phyloP scores from a whole-genome alignment of 352 stramenopile species.

The Blastocystis sp. region DNA sequence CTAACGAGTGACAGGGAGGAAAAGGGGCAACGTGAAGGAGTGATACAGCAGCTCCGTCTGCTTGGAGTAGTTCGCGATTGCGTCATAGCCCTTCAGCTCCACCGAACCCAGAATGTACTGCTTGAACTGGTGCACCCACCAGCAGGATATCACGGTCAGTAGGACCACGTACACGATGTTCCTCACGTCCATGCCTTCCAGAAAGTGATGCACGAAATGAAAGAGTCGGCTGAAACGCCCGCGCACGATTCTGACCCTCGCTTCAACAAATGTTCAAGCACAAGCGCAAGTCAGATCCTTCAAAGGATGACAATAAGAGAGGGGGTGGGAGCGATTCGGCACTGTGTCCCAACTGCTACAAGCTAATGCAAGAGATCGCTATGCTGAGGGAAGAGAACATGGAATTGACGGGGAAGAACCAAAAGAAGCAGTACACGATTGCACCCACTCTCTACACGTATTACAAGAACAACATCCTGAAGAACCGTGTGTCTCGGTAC shows the following conservation, averaged over 20 bases:
- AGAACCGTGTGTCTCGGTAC: slow-evolving; percentile 30
- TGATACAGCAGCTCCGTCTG: background rate
- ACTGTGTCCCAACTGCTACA: slow-evolving; percentile 35
- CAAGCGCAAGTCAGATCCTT: background rate
- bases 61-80: background rate
- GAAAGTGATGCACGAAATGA: background rate
- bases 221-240: background rate
- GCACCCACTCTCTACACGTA: slow-evolving; percentile 63
- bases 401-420: slow-evolving; percentile 5
- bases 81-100: background rate
- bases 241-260: background rate
- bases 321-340: background rate
- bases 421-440: slow-evolving; percentile 66
- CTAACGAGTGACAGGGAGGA: background rate
- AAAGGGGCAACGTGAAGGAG: background rate
- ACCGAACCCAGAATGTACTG: background rate
- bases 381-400: slow-evolving; percentile 31
- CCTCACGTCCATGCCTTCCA: background rate
- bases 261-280: background rate
- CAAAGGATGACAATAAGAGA: background rate
- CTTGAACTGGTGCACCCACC: slow-evolving; percentile 14
- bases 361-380: slow-evolving; percentile 62
- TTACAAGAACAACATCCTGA: slow-evolving; percentile 40
- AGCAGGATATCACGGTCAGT: background rate
- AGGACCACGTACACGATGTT: slow-evolving; percentile 2